These are phyloP conservation scores for Hura crepitans DNA, from an alignment of 441 rosid species.

Conservation along the genomic window DNA sequence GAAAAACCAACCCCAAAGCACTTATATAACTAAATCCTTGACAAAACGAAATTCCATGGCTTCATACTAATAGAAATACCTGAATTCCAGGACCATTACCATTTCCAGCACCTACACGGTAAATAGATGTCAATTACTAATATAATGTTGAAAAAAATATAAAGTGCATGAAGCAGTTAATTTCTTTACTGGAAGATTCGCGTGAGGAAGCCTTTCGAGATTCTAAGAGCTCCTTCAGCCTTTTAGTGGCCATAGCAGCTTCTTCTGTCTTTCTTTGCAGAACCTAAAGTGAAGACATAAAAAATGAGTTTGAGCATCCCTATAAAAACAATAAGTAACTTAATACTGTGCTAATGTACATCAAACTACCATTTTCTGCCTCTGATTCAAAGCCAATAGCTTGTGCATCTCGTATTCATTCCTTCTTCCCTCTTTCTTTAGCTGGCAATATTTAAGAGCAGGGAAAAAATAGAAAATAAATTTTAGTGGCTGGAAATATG, in stretches of 20 bases:
- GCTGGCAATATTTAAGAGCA: slow-evolving; percentile 37
- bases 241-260: slow-evolving; percentile 91
- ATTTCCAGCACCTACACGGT: slow-evolving; percentile 48
- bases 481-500: neutral
- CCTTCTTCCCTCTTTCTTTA: slow-evolving; percentile 95
- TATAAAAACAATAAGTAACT: slow-evolving; percentile 17
- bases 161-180: slow-evolving; percentile 16
- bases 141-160: slow-evolving; percentile 15
- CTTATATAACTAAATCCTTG: neutral
- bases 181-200: slow-evolving; percentile 43
- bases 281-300: slow-evolving; percentile 42
- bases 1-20: slow-evolving; percentile 16
- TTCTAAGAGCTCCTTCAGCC: slow-evolving; percentile 89
- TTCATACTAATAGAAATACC: slow-evolving; percentile 42
- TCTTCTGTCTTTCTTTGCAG: slow-evolving; percentile 96
- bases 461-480: neutral
- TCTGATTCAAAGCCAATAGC: slow-evolving; percentile 85
- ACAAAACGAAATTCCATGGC: slow-evolving; percentile 13
- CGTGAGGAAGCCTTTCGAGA: slow-evolving; percentile 74
- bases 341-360: slow-evolving; percentile 5
- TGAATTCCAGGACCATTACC: slow-evolving; percentile 69
- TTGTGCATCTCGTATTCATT: slow-evolving; percentile 98
- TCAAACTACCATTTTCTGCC: slow-evolving; percentile 80
- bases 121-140: slow-evolving; percentile 22
- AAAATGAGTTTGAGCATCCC: slow-evolving; percentile 23